These are phyloP conservation scores for Penicillium sp. DNA, from an alignment of 2,329 filamentous ascomycete genomes.

Conservation along the genomic window DNA sequence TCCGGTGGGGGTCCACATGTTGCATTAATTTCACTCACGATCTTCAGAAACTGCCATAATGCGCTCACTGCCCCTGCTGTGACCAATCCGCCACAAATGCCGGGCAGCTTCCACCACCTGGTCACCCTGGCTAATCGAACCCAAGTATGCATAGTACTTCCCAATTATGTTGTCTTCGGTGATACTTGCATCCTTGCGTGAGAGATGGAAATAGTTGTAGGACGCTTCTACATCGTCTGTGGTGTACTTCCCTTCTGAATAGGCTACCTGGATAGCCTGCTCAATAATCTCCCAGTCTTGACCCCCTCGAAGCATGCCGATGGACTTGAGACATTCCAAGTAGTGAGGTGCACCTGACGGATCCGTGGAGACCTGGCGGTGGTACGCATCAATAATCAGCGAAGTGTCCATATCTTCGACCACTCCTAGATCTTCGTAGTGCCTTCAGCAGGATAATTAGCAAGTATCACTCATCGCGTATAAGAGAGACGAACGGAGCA, in stretches of 20 bases:
- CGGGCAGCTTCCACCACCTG: slow-evolving; percentile 50
- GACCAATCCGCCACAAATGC: slow-evolving; percentile 57
- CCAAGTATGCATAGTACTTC: slow-evolving; percentile 55
- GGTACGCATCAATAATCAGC: slow-evolving; percentile 59
- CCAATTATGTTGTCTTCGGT: slow-evolving; percentile 59
- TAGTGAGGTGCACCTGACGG: slow-evolving; percentile 54
- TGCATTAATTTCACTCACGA: slow-evolving; percentile 22
- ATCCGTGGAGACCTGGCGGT: slow-evolving; percentile 55
- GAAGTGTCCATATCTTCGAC: slow-evolving; percentile 58
- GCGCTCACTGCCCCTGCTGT: slow-evolving; percentile 52
- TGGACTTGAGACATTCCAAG: slow-evolving; percentile 59
- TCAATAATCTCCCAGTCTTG: slow-evolving; percentile 52
- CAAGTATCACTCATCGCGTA: background rate
- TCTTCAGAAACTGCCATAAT: slow-evolving; percentile 57
- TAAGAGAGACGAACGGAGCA: slow-evolving; percentile 29
- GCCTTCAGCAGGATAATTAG: slow-evolving; percentile 28
- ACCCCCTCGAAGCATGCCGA: slow-evolving; percentile 49
- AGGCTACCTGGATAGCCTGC: slow-evolving; percentile 53
- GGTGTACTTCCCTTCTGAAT: slow-evolving; percentile 55
- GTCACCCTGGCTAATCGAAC: slow-evolving; percentile 48
- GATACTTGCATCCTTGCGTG: slow-evolving; percentile 41
- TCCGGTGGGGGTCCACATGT: too few species aligned
- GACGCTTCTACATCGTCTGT: slow-evolving; percentile 54
- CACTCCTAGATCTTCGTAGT: slow-evolving; percentile 60
- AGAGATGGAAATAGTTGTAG: slow-evolving; percentile 56